Evolutionary conservation across 129 eudicot genomes (phyloP).

Genomic region (Flaveria robusta): DNA sequence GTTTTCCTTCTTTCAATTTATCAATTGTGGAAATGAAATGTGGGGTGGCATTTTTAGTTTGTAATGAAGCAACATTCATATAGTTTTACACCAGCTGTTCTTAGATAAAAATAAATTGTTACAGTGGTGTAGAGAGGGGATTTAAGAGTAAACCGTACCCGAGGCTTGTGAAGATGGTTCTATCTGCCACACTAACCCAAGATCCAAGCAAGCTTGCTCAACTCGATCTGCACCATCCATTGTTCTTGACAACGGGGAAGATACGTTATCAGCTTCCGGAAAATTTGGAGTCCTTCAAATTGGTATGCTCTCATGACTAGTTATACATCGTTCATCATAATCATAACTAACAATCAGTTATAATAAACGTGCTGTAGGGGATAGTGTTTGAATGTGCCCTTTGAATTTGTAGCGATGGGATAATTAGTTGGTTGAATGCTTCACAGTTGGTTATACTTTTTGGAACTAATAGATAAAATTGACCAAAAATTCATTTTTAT

Average conservation of each 20-base stretch:
- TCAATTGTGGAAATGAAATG: not conserved
- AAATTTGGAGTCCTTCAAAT: constrained; percentile 58
- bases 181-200: constrained; percentile 91
- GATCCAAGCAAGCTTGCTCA: constrained; percentile 94
- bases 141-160: constrained; percentile 70
- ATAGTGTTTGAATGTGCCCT: constrained; percentile 3
- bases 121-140: constrained; percentile 92
- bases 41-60: constrained; percentile 9
- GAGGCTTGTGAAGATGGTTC: constrained; percentile 79
- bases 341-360: not conserved
- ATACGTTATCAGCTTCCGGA: constrained; percentile 82
- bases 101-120: constrained; percentile 27
- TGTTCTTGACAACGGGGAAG: constrained; percentile 75
- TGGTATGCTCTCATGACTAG: constrained; percentile 52
- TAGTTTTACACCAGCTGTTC: constrained; percentile 14
- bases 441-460: not conserved
- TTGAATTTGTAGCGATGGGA: not conserved
- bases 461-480: not conserved
- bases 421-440: constrained; percentile 16
- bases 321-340: constrained; percentile 4
- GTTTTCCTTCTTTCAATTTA: not conserved
- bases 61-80: not conserved
- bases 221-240: constrained; percentile 90
- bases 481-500: not conserved
- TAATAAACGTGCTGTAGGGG: not conserved